A percentile compares a stretch with the other conserved stretches of the same genome.
Evolutionary conservation across 208 protist species (phyloP).

Genomic region (Trichomonas gallinae): DNA sequence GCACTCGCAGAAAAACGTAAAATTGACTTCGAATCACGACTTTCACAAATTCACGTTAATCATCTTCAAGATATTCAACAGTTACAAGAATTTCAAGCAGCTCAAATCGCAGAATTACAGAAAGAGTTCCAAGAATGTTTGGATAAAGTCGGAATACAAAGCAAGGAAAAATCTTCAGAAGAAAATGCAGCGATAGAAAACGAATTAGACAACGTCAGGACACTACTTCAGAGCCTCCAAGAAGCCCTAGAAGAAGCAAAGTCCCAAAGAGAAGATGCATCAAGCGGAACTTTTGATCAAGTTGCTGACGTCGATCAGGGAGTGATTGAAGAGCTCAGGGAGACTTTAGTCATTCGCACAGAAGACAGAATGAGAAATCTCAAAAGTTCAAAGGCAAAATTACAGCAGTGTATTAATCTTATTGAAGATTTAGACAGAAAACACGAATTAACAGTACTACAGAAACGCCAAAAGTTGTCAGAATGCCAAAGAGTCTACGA

Average conservation of each 20-base stretch:
- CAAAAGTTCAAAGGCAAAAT: neutral
- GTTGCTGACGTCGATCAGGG: neutral
- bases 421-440: neutral
- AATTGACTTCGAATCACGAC: neutral
- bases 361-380: neutral
- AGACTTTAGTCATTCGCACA: neutral
- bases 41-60: neutral
- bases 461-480: neutral
- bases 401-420: neutral
- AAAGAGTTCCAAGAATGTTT: neutral
- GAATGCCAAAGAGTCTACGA: neutral
- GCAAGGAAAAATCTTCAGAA: neutral
- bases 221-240: neutral
- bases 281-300: neutral
- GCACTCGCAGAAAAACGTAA: neutral
- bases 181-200: neutral
- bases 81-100: neutral
- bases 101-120: neutral
- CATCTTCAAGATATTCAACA: neutral
- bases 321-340: neutral
- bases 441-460: neutral
- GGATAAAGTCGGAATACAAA: neutral
- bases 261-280: neutral
- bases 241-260: neutral
- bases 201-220: neutral